Conservation (phyloP, 2,329 filamentous ascomycete genomes). For the Zymoseptoria pseudotritici region DNA sequence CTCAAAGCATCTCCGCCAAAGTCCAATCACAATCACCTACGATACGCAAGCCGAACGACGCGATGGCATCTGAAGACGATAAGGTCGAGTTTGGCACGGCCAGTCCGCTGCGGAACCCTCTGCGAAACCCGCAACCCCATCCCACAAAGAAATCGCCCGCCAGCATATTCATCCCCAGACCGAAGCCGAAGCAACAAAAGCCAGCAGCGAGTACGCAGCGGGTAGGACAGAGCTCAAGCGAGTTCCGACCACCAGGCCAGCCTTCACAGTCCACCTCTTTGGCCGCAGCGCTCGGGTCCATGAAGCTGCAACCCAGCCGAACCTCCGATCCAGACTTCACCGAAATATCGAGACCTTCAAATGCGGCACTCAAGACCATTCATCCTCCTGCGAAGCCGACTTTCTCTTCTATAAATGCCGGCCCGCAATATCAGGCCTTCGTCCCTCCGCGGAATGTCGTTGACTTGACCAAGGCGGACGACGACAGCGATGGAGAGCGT, state of each 20-base stretch:
- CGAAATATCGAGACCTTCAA: constrained; percentile 41
- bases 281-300: neutral
- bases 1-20: constrained; percentile 23
- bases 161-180: constrained; percentile 22
- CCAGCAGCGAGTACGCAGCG: constrained; percentile 3
- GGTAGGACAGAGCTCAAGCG: neutral
- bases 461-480: constrained; percentile 39
- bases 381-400: constrained; percentile 45
- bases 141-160: constrained; percentile 18
- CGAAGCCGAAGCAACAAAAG: constrained; percentile 6
- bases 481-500: constrained; percentile 35
- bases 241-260: constrained; percentile 24
- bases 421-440: constrained; percentile 12
- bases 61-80: constrained; percentile 10
- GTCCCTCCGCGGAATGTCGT: constrained; percentile 34
- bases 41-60: neutral
- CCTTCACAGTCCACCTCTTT: neutral
- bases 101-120: constrained; percentile 47
- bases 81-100: constrained; percentile 51
- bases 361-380: constrained; percentile 39
- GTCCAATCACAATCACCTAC: constrained; percentile 25
- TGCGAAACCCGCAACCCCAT: constrained; percentile 22
- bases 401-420: constrained; percentile 42
- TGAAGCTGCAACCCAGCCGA: constrained; percentile 9
- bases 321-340: constrained; percentile 21